Conservation (phyloP, 2,329 filamentous ascomycete genomes). For the Incumbomyces delicatus region DNA sequence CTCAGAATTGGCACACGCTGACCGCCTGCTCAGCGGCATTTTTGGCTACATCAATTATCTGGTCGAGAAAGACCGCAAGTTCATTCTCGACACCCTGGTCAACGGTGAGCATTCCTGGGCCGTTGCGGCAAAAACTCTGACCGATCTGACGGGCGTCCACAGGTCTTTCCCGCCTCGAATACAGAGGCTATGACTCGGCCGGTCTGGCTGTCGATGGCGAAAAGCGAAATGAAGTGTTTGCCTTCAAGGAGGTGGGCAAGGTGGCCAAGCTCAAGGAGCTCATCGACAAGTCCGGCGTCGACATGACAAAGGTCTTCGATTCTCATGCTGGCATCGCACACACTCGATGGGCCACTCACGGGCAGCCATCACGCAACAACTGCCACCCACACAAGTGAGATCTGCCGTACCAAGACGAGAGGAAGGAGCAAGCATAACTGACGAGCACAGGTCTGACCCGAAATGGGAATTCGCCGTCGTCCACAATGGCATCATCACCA, state of each 20-base stretch:
- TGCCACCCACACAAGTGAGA: constrained; percentile 94
- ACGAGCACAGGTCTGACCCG: constrained; percentile 63
- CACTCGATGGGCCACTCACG: constrained; percentile 98
- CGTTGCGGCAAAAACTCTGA: background rate
- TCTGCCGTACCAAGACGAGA: too few relatives aligned
- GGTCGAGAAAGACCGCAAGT: constrained; percentile 96
- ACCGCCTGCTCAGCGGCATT: constrained; percentile 57
- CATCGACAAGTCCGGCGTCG: constrained; percentile 71
- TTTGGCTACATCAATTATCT: constrained; percentile 99
- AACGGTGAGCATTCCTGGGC: constrained; percentile 59
- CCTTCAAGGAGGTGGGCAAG: constrained; percentile 99
- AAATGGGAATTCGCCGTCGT: constrained; percentile 95
- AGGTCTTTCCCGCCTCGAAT: constrained; percentile 93
- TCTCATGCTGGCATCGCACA: constrained; percentile 98
- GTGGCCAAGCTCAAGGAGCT: constrained; percentile 92
- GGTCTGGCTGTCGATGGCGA: constrained; percentile 93
- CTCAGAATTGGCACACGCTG: constrained; percentile 2
- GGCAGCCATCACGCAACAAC: constrained; percentile 83
- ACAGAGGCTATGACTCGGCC: constrained; percentile 96
- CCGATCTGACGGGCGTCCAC: constrained; percentile 11
- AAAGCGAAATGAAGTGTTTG: constrained; percentile 96
- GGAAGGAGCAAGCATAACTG: background rate
- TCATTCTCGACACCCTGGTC: constrained; percentile 89
- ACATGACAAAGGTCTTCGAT: constrained; percentile 88
- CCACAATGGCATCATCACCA: constrained; percentile 99